Conservation (phyloP, 2,329 filamentous ascomycete genomes). For the Aspergillus candidus region DNA sequence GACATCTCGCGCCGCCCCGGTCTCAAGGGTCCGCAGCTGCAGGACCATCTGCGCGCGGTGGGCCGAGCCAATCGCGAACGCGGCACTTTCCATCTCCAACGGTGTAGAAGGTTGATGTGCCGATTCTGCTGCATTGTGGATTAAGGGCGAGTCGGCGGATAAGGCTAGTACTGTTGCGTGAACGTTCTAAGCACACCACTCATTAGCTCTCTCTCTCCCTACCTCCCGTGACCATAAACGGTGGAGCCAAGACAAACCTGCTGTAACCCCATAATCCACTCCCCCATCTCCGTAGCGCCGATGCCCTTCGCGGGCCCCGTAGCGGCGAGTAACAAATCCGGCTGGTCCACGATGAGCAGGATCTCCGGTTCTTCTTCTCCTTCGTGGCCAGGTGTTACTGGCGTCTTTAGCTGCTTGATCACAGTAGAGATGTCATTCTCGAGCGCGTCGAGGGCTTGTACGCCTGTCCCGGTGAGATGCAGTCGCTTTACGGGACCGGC, state of each 20-base stretch:
- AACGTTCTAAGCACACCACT: conserved; percentile 43
- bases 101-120: conserved; percentile 50
- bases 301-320: conserved; percentile 44
- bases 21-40: conserved; percentile 70
- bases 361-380: conserved; percentile 30
- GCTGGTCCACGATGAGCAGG: conserved; percentile 60
- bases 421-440: conserved; percentile 31
- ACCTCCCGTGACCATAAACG: too few species aligned
- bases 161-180: conserved; percentile 62
- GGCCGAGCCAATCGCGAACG: conserved; percentile 65
- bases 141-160: conserved; percentile 67
- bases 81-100: conserved; percentile 64
- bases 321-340: conserved; percentile 59
- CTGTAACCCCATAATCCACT: conserved; percentile 54
- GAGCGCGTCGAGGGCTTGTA: conserved; percentile 26
- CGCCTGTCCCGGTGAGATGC: conserved; percentile 25
- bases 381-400: conserved; percentile 10
- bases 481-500: conserved; percentile 21
- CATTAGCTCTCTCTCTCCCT: too few species aligned
- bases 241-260: conserved; percentile 40
- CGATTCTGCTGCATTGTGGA: conserved; percentile 41
- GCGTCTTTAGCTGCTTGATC: conserved; percentile 25
- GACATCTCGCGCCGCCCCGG: conserved; percentile 82
- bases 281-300: conserved; percentile 43
- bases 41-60: conserved; percentile 69